phyloP scores from a whole-genome alignment of 2,329 filamentous ascomycete genomes.

The Hypoxylon sp. region DNA sequence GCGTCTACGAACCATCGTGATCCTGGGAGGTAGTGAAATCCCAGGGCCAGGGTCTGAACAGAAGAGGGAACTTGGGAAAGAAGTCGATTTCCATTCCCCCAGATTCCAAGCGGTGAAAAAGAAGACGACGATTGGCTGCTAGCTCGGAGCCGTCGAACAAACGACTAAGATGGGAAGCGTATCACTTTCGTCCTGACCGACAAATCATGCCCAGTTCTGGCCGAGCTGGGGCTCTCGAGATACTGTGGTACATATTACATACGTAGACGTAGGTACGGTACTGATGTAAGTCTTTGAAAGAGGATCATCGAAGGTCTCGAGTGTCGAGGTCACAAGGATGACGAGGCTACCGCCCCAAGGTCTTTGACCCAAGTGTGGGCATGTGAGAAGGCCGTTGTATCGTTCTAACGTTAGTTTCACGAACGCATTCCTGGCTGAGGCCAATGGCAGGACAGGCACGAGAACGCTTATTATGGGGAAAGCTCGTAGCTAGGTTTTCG shows the following conservation, averaged over 20 bases:
- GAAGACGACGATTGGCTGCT: conserved; percentile 11
- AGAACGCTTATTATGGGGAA: conserved; percentile 37
- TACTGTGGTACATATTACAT: too few species aligned
- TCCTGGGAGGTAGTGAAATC: conserved; percentile 16
- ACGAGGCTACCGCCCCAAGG: conserved; percentile 33
- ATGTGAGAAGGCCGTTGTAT: conserved; percentile 35
- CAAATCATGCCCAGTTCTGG: conserved; percentile 19
- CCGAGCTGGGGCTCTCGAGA: conserved; percentile 9
- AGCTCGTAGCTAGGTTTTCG: conserved; percentile 31
- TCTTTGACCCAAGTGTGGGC: conserved; percentile 28
- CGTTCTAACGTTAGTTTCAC: conserved; percentile 35
- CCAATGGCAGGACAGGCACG: conserved; percentile 31
- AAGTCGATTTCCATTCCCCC: conserved; percentile 25
- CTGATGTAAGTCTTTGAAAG: too few species aligned
- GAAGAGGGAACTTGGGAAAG: conserved; percentile 35
- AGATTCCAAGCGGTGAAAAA: conserved; percentile 24
- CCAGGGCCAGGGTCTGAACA: conserved; percentile 33
- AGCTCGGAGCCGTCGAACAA: conserved; percentile 3
- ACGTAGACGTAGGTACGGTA: too few species aligned
- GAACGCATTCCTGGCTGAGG: conserved; percentile 31
- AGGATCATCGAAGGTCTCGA: conserved; percentile 9
- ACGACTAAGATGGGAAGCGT: conserved; percentile 13
- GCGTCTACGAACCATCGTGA: conserved; percentile 28
- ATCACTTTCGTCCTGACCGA: conserved; percentile 17
- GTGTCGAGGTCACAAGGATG: conserved; percentile 35